Percentiles rank a stretch among this genome's conserved stretches.
phyloP scores from a whole-genome alignment of 345 rosid genomes.

The Eucalyptus tenuipes region DNA sequence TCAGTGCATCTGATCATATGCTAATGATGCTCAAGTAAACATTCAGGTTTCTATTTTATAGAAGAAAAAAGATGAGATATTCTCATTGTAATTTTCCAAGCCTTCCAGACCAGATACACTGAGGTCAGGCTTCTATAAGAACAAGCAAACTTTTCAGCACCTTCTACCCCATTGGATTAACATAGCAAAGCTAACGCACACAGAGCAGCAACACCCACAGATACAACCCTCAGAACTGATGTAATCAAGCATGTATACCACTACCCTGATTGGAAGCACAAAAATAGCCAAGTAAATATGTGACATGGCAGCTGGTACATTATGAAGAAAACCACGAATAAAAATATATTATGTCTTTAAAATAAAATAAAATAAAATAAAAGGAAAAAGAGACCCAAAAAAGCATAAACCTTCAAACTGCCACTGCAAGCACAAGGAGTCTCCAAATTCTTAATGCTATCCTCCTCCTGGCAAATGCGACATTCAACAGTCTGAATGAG shows the following conservation, averaged over 20 bases:
- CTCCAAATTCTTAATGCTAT: constrained; percentile 54
- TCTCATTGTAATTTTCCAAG: neutral
- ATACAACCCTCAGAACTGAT: neutral
- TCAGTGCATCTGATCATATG: neutral
- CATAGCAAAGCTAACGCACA: neutral
- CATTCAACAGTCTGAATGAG: constrained; percentile 74
- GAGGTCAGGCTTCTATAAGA: neutral
- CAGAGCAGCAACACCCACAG: neutral
- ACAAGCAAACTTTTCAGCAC: neutral
- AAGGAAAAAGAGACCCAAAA: neutral
- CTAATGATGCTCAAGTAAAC: neutral
- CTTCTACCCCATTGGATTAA: neutral
- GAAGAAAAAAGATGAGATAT: neutral
- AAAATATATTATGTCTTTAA: neutral
- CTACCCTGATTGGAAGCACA: neutral
- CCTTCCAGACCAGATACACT: neutral
- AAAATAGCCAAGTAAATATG: neutral
- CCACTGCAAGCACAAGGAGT: constrained; percentile 92
- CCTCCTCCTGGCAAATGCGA: constrained; percentile 99
- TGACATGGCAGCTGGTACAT: neutral
- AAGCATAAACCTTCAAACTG: constrained; percentile 72
- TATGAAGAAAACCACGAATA: neutral
- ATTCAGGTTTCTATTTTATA: neutral
- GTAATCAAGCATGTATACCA: neutral
- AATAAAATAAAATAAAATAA: neutral